Percentiles rank a stretch among this genome's conserved stretches.
Evolutionary conservation across 2,329 filamentous ascomycete genomes (phyloP).

Genomic region (Pestalotiopsis sp.): DNA sequence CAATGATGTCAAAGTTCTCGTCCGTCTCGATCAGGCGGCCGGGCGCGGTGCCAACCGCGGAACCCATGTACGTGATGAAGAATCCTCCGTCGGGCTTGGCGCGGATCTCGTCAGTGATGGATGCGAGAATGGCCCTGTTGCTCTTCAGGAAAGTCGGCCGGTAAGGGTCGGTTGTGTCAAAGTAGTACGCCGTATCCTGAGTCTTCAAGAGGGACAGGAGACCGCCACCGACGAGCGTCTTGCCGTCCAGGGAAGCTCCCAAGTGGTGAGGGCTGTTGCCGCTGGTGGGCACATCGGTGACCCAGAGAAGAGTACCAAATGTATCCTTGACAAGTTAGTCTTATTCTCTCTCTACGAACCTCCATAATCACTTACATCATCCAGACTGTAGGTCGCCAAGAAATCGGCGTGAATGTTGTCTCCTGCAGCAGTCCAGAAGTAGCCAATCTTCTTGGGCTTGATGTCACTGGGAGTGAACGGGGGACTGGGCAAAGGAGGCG

Average conservation of each 20-base stretch:
- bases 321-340: slow-evolving; percentile 45
- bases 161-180: slow-evolving; percentile 61
- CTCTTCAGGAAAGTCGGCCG: slow-evolving; percentile 60
- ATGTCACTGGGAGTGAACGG: slow-evolving; percentile 56
- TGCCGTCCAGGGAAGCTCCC: slow-evolving; percentile 55
- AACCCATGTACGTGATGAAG: slow-evolving; percentile 66
- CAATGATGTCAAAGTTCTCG: slow-evolving; percentile 60
- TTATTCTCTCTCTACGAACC: not conserved
- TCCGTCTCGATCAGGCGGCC: slow-evolving; percentile 65
- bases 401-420: slow-evolving; percentile 64
- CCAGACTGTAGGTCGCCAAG: slow-evolving; percentile 59
- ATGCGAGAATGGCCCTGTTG: slow-evolving; percentile 60
- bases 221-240: slow-evolving; percentile 59
- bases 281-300: slow-evolving; percentile 60
- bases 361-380: slow-evolving; percentile 46
- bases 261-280: slow-evolving; percentile 65
- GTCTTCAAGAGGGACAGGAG: slow-evolving; percentile 61
- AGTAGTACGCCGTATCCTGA: slow-evolving; percentile 65
- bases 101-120: slow-evolving; percentile 64
- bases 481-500: slow-evolving; percentile 57
- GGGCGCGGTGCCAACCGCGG: slow-evolving; percentile 57
- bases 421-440: slow-evolving; percentile 65
- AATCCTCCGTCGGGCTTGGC: slow-evolving; percentile 66
- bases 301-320: slow-evolving; percentile 59
- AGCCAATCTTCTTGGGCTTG: slow-evolving; percentile 67